Evolutionary conservation across 768 basidiomycete species (phyloP).

Genomic region (Amanita subjunquillea): DNA sequence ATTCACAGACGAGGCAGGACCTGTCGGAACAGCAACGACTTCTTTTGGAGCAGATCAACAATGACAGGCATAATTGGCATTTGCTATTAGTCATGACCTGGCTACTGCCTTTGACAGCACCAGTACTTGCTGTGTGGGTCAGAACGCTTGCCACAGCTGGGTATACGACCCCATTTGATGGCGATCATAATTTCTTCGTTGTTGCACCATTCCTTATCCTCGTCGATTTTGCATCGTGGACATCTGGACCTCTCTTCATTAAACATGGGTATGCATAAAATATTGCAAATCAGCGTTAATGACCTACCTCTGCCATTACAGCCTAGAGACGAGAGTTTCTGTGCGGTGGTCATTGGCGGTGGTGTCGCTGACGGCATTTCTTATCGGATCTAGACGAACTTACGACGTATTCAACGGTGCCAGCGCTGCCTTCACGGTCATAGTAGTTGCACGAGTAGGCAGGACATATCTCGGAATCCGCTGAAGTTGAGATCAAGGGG

Average conservation of each 20-base stretch:
- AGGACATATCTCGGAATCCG: conserved; percentile 36
- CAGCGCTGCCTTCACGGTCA: conserved; percentile 33
- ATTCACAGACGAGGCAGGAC: neutral
- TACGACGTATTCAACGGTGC: conserved; percentile 59
- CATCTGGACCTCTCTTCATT: conserved; percentile 29
- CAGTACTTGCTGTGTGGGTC: conserved; percentile 83
- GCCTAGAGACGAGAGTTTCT: conserved; percentile 30
- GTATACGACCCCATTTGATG: conserved; percentile 67
- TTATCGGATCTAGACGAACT: conserved; percentile 56
- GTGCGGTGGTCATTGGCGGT: conserved; percentile 43
- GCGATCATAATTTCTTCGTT: conserved; percentile 66
- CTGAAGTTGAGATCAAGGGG: neutral
- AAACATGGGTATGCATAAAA: conserved; percentile 25
- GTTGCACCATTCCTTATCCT: conserved; percentile 55
- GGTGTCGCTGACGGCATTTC: conserved; percentile 43
- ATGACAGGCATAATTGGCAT: conserved; percentile 45
- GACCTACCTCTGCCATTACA: conserved; percentile 11
- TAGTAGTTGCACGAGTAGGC: conserved; percentile 38
- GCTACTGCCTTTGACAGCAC: conserved; percentile 67
- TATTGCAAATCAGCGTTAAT: conserved; percentile 4
- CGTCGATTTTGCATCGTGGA: conserved; percentile 51
- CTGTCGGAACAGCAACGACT: neutral
- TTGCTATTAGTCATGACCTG: conserved; percentile 70
- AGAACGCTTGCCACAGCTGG: conserved; percentile 77
- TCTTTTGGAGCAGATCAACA: conserved; percentile 15